Base-by-base conservation (phyloP, 2,329 filamentous ascomycete species). In the Emericellopsis cladophorae region DNA sequence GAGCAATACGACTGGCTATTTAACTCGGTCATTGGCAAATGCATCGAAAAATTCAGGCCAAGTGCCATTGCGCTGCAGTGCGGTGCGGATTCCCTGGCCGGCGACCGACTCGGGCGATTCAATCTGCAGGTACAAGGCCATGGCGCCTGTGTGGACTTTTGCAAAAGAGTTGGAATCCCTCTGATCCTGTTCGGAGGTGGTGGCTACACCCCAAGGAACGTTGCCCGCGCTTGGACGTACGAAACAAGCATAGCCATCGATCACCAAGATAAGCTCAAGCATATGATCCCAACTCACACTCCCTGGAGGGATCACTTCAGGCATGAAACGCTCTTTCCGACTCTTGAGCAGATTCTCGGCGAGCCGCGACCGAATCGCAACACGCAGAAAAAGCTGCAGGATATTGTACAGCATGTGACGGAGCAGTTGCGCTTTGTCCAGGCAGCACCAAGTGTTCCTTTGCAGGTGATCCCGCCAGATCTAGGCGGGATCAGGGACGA, bases 41-140 rank as follows among this genome's bases (percentile, higher is more conserved):
- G 86, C 42, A 78, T 95, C 40, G 76, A 84, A 37, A 81, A 79
- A 46, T 98, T 93, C 66, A 79, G 80, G n/a, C 92, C 92, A 1
- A 78, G 79, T 40, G 90, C 87, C 36, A 94, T 98, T 53, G 90
- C 93, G 7, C 71, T 98, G 2, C 92, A 98, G 61, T 96, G 92
- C 56, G 92, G 92, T 44, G 92, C 90, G 36, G 92, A 98, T 67
- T 93, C 85, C 33, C 74, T 98, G 1, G 90, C 89, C 32, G 90
- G 92, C 46, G 92, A 98, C 62, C 76, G 92, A 18, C 76, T 98
- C 0, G 92, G 92, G 38, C 83, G 88, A 47, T 98, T 98, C 72
- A 98, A 96, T 57, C 77, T 98, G 45, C 93, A 95, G 58, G 92
- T 98, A 45, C 81, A 87, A 57, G 90, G 89, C 12, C 92, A 98